Evolutionary conservation across 495 filamentous ascomycete species (phyloP), one percentile per base, ranked within the genome.

Genomic region (Neurospora sp.): DNA sequence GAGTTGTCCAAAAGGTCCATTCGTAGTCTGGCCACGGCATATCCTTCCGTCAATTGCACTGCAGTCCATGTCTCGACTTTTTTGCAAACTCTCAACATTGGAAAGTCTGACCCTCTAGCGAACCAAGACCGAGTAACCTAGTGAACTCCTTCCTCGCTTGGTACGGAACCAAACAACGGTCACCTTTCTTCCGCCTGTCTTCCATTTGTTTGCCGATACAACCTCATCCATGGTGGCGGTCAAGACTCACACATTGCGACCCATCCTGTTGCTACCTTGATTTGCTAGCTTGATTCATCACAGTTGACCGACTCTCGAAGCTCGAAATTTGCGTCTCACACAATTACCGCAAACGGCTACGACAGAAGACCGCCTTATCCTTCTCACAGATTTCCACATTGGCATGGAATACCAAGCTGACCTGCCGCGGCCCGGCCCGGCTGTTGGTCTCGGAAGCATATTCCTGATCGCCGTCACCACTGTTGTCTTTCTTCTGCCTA

Each of bases 381-480:
- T 8, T 8, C 20, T 22, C 53, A 3, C 10, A 61, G 7, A n/a
- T 35, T 61, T 16, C 6, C 22, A 31, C 53, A 12, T 61, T 12
- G 22, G 6, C 10, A 61, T 61, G 53, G 53, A 3, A 16, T 31
- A 61, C 53, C 20, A 61, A 31, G 22, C 53, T 61, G 53, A 61
- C 53, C 27, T 35, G 61, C 71, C 69, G 70, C 70, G 70, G 73
- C 42, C 72, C 74, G 76, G 75, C 12, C 74, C 75, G 65, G 71
- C 38, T 40, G 75, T 77, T 42, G 80, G 75, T 70, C 73, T 75
- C 8, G 71, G 72, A 40, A 76, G 78, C 71, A 73, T 83, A 14
- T 79, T 82, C 72, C 71, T 92, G 17, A 74, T 86, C 2, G 8
- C 77, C 42, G 72, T 85, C 40, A 86, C 86, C 38, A 80, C 84